Evolutionary conservation across 139 green algal genomes (phyloP), one percentile per base, ranked within the genome.

Genomic region (Chlorella sorokiniana): DNA sequence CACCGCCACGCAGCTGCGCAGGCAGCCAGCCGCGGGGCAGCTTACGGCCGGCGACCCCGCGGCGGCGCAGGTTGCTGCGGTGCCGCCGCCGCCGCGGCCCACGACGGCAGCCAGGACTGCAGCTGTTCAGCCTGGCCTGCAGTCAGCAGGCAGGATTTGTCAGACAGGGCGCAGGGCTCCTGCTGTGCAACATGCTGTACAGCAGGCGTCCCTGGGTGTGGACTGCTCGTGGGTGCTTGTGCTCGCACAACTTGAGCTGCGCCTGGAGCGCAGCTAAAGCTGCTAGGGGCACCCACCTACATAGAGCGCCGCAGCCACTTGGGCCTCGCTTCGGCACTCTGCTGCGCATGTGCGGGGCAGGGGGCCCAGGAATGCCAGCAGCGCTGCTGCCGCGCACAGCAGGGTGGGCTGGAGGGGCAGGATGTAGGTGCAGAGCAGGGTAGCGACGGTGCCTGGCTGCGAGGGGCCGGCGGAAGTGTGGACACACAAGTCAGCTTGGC

Each of bases 341-440:
- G 33, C 33, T 4, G 31, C 10, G 45, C 70, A 78, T 45, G 31
- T 33, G 31, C 35, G 70, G 44, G 42, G 45, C 42, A 45, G 41
- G 70, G 44, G 41, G 45, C 20, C 20, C 70, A 65, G 45, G 44
- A 63, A 35, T 20, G 31, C 33, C 70, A 63, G 31, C 45, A 65
- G 45, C 45, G 64, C 31, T n/a, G 25, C 33, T 44, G 54, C 27
- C 33, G 70, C 70, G 45, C 70, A 78, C 22, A 45, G 70, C 45
- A 44, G 40, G 2, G 70, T 48, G 70, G 45, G 54, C 1, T n/a
- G 16, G 16, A 78, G 27, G 1, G 69, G 69, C 42, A 76, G 42
- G 27, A 44, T n/a, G 42, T 76, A 76, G 62, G 62, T 69, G 62
- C 44, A 45, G 3, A 78, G 31, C n/a, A 78, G 45, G 5, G 45